Conservation (phyloP, 306 rosid species). For the Prunus persica region DNA sequence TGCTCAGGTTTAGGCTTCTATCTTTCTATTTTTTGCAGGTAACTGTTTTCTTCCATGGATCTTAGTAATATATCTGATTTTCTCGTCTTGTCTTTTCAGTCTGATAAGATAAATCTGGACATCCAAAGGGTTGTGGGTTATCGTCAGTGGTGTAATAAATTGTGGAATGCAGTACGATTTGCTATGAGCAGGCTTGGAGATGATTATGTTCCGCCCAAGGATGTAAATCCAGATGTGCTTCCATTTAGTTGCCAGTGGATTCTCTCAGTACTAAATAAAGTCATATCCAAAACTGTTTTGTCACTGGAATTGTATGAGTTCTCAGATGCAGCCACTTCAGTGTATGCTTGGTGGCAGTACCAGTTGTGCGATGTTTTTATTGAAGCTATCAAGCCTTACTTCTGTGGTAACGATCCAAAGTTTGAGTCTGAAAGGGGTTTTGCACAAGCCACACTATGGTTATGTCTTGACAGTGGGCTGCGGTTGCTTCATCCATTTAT, state of each 20-base stretch:
- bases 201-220: conserved; percentile 58
- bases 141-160: conserved; percentile 92
- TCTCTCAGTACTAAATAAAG: conserved; percentile 73
- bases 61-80: not conserved
- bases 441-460: conserved; percentile 86
- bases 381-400: conserved; percentile 89
- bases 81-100: conserved; percentile 44
- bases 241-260: conserved; percentile 97
- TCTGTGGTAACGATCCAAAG: conserved; percentile 56
- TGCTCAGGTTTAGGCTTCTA: conserved; percentile 65
- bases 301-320: conserved; percentile 68
- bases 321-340: conserved; percentile 79
- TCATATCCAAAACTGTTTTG: conserved; percentile 50
- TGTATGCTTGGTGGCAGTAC: conserved; percentile 95
- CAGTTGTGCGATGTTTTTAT: conserved; percentile 94
- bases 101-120: conserved; percentile 93
- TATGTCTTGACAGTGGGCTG: conserved; percentile 89
- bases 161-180: conserved; percentile 93
- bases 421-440: conserved; percentile 51
- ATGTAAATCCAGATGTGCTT: conserved; percentile 50
- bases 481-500: conserved; percentile 96
- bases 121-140: conserved; percentile 95
- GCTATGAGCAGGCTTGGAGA: conserved; percentile 96
- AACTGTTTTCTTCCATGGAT: not conserved
- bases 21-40: conserved; percentile 4